These are phyloP conservation scores for Avena sativa DNA, from an alignment of 176 grass and related monocot species.

Conservation along the genomic window DNA sequence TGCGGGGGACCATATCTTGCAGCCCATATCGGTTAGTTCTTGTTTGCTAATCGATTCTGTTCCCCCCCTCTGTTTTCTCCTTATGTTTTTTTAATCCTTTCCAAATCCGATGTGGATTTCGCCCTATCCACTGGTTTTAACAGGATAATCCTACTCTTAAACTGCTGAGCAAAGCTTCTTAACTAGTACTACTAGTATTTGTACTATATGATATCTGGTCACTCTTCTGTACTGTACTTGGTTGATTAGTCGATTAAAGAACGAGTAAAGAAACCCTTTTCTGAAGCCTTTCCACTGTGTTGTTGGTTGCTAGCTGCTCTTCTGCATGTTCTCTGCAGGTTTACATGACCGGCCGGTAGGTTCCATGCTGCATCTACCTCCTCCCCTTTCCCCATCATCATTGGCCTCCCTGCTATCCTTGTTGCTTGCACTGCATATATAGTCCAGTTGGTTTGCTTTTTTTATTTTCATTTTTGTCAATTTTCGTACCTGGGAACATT, in stretches of 20 bases:
- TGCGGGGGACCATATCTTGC: not conserved
- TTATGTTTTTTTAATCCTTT: not conserved
- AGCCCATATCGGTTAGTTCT: not conserved
- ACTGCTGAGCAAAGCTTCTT: not conserved
- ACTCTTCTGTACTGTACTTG: not conserved
- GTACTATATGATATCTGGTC: not conserved
- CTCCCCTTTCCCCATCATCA: not conserved
- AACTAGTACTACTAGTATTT: not conserved
- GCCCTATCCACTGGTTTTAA: not conserved
- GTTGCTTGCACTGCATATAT: not conserved
- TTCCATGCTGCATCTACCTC: constrained; percentile 15
- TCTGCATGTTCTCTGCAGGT: constrained; percentile 20
- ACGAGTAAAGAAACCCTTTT: not conserved
- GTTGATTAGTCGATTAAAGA: not conserved
- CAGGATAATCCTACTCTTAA: not conserved
- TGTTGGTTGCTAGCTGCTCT: constrained; percentile 24
- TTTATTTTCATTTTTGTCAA: not conserved
- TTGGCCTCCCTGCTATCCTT: not conserved
- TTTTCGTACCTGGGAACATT: not conserved
- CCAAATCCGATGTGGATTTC: not conserved
- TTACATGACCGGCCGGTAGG: constrained; percentile 14
- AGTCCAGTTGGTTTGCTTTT: not conserved
- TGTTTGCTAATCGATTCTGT: not conserved
- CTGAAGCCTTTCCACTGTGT: constrained; percentile 1
- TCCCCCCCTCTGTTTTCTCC: not conserved